Conservation (phyloP, 2,329 filamentous ascomycete species). For the Fusarium newnesense region DNA sequence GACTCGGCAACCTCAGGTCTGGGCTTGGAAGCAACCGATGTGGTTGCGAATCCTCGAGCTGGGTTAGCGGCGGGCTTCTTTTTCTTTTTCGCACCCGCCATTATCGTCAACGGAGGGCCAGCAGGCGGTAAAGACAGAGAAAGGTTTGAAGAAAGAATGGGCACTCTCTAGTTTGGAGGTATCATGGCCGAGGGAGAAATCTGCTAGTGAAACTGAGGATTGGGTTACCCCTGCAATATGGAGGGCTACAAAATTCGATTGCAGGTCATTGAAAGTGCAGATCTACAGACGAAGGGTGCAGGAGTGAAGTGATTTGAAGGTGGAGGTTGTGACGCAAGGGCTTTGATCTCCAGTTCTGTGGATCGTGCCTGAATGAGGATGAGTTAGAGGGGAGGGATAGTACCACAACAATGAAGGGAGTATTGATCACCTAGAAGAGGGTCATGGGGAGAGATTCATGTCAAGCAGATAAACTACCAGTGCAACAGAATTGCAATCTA, state of each 20-base stretch:
- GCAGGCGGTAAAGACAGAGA: not conserved
- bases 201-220: not conserved
- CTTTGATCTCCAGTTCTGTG: slow-evolving; percentile 28
- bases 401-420: slow-evolving; percentile 1
- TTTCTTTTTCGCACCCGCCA: slow-evolving; percentile 84
- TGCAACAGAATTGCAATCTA: not conserved
- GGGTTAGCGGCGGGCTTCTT: slow-evolving; percentile 90
- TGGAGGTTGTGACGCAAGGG: slow-evolving; percentile 40
- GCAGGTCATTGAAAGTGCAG: not conserved
- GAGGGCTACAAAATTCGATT: slow-evolving; percentile 2
- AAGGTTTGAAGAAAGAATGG: not conserved
- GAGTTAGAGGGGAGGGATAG: not conserved
- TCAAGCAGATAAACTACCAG: not conserved
- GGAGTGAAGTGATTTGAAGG: slow-evolving; percentile 17
- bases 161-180: not conserved
- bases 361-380: slow-evolving; percentile 13
- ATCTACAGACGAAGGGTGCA: slow-evolving; percentile 15
- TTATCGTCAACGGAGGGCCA: slow-evolving; percentile 49
- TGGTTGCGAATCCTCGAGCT: slow-evolving; percentile 92
- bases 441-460: not conserved
- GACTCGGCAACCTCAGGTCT: slow-evolving; percentile 67
- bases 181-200: slow-evolving; percentile 8
- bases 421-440: not conserved
- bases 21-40: slow-evolving; percentile 86
- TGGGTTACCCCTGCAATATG: not conserved